Evolutionary conservation across 192 early-diverging fungal genomes (phyloP), one percentile per base, ranked within the genome.

Genomic region (Paraglomus occultum): DNA sequence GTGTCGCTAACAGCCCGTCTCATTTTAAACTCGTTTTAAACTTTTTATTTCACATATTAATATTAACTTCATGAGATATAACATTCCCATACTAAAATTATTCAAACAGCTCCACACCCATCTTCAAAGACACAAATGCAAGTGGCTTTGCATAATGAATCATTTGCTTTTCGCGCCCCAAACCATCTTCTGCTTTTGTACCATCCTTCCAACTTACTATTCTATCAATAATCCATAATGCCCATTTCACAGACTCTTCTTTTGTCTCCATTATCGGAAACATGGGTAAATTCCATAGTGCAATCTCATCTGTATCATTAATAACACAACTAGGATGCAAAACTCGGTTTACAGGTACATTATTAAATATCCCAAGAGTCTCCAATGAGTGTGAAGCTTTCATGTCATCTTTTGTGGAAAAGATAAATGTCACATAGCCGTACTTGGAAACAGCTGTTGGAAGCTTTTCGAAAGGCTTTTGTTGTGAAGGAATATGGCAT

Each of bases 331-430:
- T 20, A 38, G 54, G 39, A 57, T 6, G 54, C 22, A 57, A 10
- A 22, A 57, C 39, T 57, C 39, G 22, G 6, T 57, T 20, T 23
- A 57, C 54, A 57, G 39, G 54, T 14, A 57, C n/a, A 57, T 57
- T 20, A 38, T 57, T 23, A 57, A 38, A 57, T 38, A 57, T 57
- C 14, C 22, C 20, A 12, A 57, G 39, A 57, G 54, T 38, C 22
- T 57, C 15, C 11, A 57, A 57, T 38, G 54, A 57, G 20, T 57
- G 9, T 11, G 5, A 38, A 38, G 54, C 54, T 50, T 79, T 79
- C 74, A 79, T 76, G 22, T 79, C 77, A 64, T 79, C 77, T 38
- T 71, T 57, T 51, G 72, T 54, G 1, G 74, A 76, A 49, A 79
- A 71, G 22, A 75, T 69, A 57, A 79, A 79, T 1, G 74, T 76